Evolutionary conservation across 345 rosid genomes (phyloP), one percentile per base, ranked within the genome.

Genomic region (Melaleuca alternifolia): DNA sequence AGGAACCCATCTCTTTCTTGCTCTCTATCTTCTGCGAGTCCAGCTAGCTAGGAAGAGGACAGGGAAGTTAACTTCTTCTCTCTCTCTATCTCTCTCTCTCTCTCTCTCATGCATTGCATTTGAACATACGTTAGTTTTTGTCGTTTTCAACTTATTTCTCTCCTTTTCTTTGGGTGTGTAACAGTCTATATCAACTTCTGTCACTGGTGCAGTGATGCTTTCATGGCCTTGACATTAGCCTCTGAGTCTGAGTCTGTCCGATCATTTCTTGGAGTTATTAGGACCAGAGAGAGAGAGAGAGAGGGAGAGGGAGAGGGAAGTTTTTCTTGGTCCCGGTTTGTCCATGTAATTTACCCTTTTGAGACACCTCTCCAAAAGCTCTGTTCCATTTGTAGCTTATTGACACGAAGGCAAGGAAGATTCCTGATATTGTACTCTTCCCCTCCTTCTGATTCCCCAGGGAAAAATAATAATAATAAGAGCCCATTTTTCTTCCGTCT

Each of bases 381-480:
- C 48, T 37, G 81, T 71, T 71, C 6, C 46, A 71, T 71, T 2
- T 18, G 81, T 24, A 71, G 48, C 48, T 71, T 71, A 18, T 71
- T 37, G 81, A 37, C 48, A 44, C 48, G 8, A 5, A 71, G 89
- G 89, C 86, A 85, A 88, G 91, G 91, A 85, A 89, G 93, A 88
- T 88, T 91, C 94, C 93, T 92, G 90, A 90, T 87, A 77, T 87
- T 91, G 90, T 91, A 91, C 92, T 87, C 89, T 90, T 82, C 82
- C 89, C 59, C 87, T 28, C 86, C 41, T 71, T 41, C 76, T 86
- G 82, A 82, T 87, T 92, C 90, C 92, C 88, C 86, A 91, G 48
- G 4, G 10, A 51, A 15, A 6, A 15, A 15, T 33, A 5, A 4
- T 16, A 8, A 10, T 33, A 18, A 9, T 13, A 13, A 57, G 79